Evolutionary conservation across 2,329 filamentous ascomycete genomes (phyloP), one percentile per base, ranked within the genome.

Genomic region (Monosporascus cannonballus): DNA sequence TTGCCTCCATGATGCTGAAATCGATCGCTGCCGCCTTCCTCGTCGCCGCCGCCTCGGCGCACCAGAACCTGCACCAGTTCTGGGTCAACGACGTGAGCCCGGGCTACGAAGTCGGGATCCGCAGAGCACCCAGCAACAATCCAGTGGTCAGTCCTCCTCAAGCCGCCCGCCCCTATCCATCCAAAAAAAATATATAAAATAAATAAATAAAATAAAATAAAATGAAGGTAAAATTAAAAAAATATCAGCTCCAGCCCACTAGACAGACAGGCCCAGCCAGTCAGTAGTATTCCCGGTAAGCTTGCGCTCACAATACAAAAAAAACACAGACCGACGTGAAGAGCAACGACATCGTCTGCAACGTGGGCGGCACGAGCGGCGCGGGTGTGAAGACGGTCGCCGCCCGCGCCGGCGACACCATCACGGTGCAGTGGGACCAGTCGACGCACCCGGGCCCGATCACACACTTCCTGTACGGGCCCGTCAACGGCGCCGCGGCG

Each of bases 401-500:
- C 18, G 69, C 66, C 18, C 64, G 61, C 14, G 67, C 60, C 20
- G 69, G 66, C 22, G 68, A 69, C 54, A 61, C 56, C 25, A 70
- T 71, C 51, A 69, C 63, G 18, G 70, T 73, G 27, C 64, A 67
- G 47, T 72, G 70, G 70, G 69, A 72, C 49, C 52, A 56, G 9
- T 74, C 69, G 17, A 56, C 57, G 11, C 70, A 72, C 51, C 69
- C 69, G 15, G 69, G 70, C 5, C 70, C 70, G 7, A 72, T 73
- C 51, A 68, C 67, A 11, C 63, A 65, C 51, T 61, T 65, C 52
- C 54, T 65, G 17, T 64, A 61, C 50, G 62, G 61, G 38, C 70
- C 76, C 47, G 69, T 77, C 48, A 71, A 73, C 54, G 83, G 85
- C 60, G 87, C 87, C 9, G 87, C 91, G 68, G 85, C 87, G 63